Conservation (phyloP, 1,139 yeast genomes). For the Kluyveromyces sp. region DNA sequence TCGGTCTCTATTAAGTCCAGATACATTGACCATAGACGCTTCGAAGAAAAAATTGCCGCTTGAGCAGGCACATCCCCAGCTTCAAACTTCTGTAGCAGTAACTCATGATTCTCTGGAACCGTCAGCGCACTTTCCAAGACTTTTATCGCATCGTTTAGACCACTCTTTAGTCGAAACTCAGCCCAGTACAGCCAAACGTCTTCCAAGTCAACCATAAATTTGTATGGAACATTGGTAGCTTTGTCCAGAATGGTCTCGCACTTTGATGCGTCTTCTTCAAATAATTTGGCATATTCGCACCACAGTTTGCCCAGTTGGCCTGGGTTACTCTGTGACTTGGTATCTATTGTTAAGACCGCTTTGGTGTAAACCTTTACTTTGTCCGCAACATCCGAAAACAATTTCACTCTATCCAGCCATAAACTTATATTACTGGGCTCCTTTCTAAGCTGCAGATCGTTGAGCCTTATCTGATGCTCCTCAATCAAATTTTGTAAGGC, state of each 20-base stretch:
- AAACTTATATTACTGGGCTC: conserved; percentile 53
- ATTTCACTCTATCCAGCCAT: conserved; percentile 59
- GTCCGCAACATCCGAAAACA: conserved; percentile 38
- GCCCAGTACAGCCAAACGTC: conserved; percentile 69
- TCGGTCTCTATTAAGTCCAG: conserved; percentile 66
- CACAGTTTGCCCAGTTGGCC: conserved; percentile 51
- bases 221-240: conserved; percentile 67
- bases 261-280: conserved; percentile 49
- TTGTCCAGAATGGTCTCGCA: conserved; percentile 50
- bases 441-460: conserved; percentile 60
- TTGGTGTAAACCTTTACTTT: conserved; percentile 53
- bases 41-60: conserved; percentile 51
- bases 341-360: conserved; percentile 65
- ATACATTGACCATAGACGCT: conserved; percentile 65
- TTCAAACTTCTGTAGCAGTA: conserved; percentile 21
- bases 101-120: conserved; percentile 34
- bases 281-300: conserved; percentile 62
- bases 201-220: conserved; percentile 55
- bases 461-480: conserved; percentile 49
- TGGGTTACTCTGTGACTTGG: conserved; percentile 42
- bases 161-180: conserved; percentile 50
- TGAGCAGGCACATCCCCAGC: conserved; percentile 42
- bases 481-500: conserved; percentile 38
- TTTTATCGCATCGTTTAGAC: conserved; percentile 46
- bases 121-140: conserved; percentile 47